These are phyloP conservation scores for Leishmania arabica DNA, from an alignment of 208 protist genomes.

Conservation along the genomic window DNA sequence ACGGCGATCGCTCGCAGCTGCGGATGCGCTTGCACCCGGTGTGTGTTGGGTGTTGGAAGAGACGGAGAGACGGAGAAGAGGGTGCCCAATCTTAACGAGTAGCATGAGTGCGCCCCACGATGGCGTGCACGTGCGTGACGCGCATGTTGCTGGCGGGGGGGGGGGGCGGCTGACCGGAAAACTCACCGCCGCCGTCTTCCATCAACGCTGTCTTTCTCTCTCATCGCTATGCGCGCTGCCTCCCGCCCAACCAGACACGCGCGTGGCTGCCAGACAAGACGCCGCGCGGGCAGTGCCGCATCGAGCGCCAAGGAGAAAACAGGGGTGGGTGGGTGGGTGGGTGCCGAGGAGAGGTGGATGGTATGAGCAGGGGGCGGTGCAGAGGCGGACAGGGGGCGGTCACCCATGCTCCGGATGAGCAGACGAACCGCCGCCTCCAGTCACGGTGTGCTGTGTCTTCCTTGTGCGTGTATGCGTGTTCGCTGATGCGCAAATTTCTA, in stretches of 20 bases:
- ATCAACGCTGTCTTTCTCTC: background rate
- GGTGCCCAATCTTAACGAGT: background rate
- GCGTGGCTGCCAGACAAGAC: background rate
- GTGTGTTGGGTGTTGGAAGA: background rate
- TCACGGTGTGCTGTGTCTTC: background rate
- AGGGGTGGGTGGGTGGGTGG: too few relatives aligned
- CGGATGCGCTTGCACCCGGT: too few relatives aligned
- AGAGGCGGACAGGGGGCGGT: too few relatives aligned
- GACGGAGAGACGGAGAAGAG: background rate
- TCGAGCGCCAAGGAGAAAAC: background rate
- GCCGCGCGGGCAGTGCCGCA: too few relatives aligned
- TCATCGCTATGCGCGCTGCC: background rate
- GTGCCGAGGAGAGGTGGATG: background rate
- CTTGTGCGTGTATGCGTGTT: background rate
- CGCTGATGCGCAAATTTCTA: background rate
- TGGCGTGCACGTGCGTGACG: background rate
- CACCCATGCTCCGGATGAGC: background rate
- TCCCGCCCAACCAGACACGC: background rate
- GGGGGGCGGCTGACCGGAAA: too few relatives aligned
- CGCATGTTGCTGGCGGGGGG: background rate
- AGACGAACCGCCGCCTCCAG: background rate
- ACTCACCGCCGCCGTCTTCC: too few relatives aligned
- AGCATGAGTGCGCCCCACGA: background rate
- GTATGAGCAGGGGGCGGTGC: background rate
- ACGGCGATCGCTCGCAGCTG: background rate